These are phyloP conservation scores for Pestalotiopsis sp. DNA, from an alignment of 2,329 filamentous ascomycete genomes.

Conservation along the genomic window DNA sequence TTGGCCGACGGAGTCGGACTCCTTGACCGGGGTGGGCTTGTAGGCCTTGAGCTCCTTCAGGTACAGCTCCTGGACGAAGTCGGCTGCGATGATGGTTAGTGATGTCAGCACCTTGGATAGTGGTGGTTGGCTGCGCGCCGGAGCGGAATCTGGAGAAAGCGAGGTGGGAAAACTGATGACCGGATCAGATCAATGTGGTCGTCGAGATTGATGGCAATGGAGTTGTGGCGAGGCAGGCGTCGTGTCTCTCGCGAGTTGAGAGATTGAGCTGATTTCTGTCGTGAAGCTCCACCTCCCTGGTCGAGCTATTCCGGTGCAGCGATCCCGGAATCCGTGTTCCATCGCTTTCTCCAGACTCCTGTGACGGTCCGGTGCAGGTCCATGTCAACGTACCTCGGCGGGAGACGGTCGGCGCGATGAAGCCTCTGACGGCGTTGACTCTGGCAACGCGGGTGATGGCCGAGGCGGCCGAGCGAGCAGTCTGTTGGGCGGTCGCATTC, in stretches of 20 bases:
- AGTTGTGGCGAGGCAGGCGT: not conserved
- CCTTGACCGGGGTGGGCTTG: slow-evolving; percentile 84
- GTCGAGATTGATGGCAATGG: not conserved
- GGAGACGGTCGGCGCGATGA: slow-evolving; percentile 63
- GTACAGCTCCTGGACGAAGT: slow-evolving; percentile 97
- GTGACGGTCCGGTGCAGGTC: not conserved
- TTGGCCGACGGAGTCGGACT: slow-evolving; percentile 84
- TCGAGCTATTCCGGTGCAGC: not conserved
- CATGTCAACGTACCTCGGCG: slow-evolving; percentile 57
- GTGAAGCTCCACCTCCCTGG: slow-evolving; percentile 5
- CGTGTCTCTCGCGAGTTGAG: not conserved
- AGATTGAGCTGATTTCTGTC: slow-evolving; percentile 7
- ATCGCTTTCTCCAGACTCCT: not conserved
- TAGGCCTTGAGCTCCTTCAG: slow-evolving; percentile 94
- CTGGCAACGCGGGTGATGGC: slow-evolving; percentile 52
- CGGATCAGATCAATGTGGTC: not conserved
- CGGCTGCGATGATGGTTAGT: slow-evolving; percentile 60
- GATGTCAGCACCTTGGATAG: slow-evolving; percentile 1
- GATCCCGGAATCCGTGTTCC: not conserved
- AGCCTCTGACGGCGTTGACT: slow-evolving; percentile 53
- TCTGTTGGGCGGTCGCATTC: slow-evolving; percentile 34
- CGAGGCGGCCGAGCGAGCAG: slow-evolving; percentile 53
- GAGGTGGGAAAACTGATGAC: not conserved
- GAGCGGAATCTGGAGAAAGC: not conserved
- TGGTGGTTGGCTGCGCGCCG: not conserved